Base-by-base conservation (phyloP, 305 asterid genomes). In the Petunia hybrid region DNA sequence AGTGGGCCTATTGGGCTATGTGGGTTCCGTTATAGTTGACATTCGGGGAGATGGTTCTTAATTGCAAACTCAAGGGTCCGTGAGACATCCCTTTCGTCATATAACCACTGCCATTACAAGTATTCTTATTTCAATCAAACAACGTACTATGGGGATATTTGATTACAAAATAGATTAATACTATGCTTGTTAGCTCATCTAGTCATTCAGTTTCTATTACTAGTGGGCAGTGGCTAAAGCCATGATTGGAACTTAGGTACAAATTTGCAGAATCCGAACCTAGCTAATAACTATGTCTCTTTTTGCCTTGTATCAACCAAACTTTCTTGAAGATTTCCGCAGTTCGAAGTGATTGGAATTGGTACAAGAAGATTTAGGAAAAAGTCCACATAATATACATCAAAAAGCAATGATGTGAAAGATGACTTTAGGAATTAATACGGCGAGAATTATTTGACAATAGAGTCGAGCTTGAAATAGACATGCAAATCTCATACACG, bases 361-460 rank as follows among this genome's bases (percentile, higher is more conserved):
- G 45, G 63, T 53, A 14, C 78, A 13, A 74, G 46, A 36, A 53
- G 48, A 36, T 53, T 51, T 73, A 51, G 4, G 63, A 51, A 36
- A 73, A 36, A 51, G 10, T 71, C 0, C 31, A 22, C 31, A 22
- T 22, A 22, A 22, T 22, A 22, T 36, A 53, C 64, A 53, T 51
- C 2, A 74, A 36, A 13, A 53, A 12, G 64, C 38, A 36, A 53
- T 74, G 78, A 74, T 74, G 78, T 74, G 64, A 74, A 74, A 74
- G 36, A 74, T 73, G 78, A 56, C 78, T 74, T 74, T 74, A 14
- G 64, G 62, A 74, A 51, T 74, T 6, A 74, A 74, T 74, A 74
- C 6, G 36, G 63, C 14, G 14, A 46, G 39, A 63, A 53, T 53
- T 53, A 53, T 36, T 74, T 51, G 64, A 74, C 78, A 36, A 74